Percentiles rank a stretch among this genome's conserved stretches.
Evolutionary conservation across 139 green algal species (phyloP).

Genomic region (Limnomonas spitsbergensis): DNA sequence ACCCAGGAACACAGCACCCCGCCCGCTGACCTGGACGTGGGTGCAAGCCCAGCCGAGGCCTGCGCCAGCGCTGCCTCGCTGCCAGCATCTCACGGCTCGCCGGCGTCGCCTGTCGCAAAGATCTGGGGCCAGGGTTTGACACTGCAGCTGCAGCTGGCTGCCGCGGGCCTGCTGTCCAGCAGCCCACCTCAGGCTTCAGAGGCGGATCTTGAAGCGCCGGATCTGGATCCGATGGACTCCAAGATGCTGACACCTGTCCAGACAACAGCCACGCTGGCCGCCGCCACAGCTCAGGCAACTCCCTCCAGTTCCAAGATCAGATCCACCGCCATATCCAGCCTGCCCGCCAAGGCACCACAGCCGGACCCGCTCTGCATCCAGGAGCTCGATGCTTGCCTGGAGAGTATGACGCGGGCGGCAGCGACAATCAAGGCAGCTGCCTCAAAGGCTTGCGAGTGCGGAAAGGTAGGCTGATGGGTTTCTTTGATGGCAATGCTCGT

Average conservation of each 20-base stretch:
- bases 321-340: neutral
- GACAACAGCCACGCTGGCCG: neutral
- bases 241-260: neutral
- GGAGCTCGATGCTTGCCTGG: neutral
- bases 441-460: neutral
- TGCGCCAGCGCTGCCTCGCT: neutral
- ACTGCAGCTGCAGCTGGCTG: neutral
- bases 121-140: neutral
- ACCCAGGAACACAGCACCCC: neutral
- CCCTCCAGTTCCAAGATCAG: neutral
- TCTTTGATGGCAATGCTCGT: neutral
- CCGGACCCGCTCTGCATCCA: neutral
- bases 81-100: too few species aligned
- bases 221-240: neutral
- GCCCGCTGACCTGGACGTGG: neutral
- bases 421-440: neutral
- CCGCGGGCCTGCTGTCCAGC: neutral
- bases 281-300: too few species aligned
- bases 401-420: neutral
- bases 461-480: conserved; percentile 2
- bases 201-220: too few species aligned
- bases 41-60: neutral
- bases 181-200: neutral
- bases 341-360: neutral
- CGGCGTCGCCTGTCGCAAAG: too few species aligned